Evolutionary conservation across 2,329 filamentous ascomycete species (phyloP).

Genomic region (Sodiomyces alkalinus): DNA sequence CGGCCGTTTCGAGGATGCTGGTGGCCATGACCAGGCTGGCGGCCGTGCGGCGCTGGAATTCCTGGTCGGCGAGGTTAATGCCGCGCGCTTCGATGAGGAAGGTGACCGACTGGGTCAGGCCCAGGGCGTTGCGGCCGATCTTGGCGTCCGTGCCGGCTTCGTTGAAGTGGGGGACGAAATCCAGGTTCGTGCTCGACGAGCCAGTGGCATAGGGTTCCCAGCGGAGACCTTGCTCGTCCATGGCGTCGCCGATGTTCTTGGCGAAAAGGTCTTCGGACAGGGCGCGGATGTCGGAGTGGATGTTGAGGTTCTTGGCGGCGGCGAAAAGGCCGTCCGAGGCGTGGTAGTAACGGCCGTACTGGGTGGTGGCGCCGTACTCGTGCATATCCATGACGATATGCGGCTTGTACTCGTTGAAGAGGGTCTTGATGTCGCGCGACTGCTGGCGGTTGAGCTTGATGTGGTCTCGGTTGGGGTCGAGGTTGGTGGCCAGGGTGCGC

Average conservation of each 20-base stretch:
- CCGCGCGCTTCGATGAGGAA: slow-evolving; percentile 14
- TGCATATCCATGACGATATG: slow-evolving; percentile 18
- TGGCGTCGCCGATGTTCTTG: slow-evolving; percentile 12
- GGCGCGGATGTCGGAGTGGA: slow-evolving; percentile 13
- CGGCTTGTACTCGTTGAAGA: slow-evolving; percentile 13
- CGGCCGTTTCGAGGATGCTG: slow-evolving; percentile 11
- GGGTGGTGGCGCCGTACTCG: slow-evolving; percentile 12
- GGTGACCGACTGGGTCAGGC: slow-evolving; percentile 11
- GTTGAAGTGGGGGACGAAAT: slow-evolving; percentile 7
- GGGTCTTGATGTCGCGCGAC: slow-evolving; percentile 14
- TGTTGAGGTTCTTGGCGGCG: slow-evolving; percentile 18
- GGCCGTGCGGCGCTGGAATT: slow-evolving; percentile 16
- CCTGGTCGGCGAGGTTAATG: slow-evolving; percentile 15
- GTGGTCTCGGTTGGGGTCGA: slow-evolving; percentile 18
- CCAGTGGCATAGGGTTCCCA: slow-evolving; percentile 16
- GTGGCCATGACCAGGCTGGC: slow-evolving; percentile 12
- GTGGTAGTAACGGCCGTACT: slow-evolving; percentile 8
- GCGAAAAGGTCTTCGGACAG: slow-evolving; percentile 15
- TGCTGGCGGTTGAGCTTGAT: slow-evolving; percentile 17
- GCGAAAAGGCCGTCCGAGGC: slow-evolving; percentile 15
- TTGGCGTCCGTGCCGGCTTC: slow-evolving; percentile 13
- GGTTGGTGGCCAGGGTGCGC: slow-evolving; percentile 13
- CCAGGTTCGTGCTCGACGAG: slow-evolving; percentile 1
- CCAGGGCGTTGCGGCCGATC: slow-evolving; percentile 13
- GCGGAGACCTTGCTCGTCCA: slow-evolving; percentile 13